phyloP scores from a whole-genome alignment of 1,284 basidiomycete species.

The Naganishia sp. region DNA sequence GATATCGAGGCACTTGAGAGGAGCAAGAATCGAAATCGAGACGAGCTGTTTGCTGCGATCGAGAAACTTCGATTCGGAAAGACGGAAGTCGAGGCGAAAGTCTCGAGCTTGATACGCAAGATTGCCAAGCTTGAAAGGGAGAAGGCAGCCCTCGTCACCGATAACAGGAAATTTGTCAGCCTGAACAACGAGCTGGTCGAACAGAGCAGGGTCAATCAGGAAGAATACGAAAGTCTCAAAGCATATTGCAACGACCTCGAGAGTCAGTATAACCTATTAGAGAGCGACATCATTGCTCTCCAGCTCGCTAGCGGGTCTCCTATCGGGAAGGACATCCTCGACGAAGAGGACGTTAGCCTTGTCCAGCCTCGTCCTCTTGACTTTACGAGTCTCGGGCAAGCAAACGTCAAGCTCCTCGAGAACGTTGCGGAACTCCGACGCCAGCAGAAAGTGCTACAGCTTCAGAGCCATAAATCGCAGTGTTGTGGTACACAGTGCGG shows the following conservation, averaged over 20 bases:
- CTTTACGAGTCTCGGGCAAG: not conserved
- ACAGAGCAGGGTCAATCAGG: not conserved
- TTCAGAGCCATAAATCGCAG: not conserved
- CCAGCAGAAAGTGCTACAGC: not conserved
- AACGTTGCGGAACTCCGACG: not conserved
- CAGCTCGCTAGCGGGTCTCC: not conserved
- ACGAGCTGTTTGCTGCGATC: not conserved
- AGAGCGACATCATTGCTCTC: not conserved
- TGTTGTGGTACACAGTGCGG: not conserved
- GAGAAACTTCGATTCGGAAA: not conserved
- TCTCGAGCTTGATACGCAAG: not conserved
- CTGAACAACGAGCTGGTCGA: not conserved
- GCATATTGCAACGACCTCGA: not conserved
- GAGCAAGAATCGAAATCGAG: not conserved
- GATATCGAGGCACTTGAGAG: not conserved
- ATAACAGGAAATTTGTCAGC: not conserved
- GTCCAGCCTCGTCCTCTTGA: not conserved
- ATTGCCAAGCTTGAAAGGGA: slow-evolving; percentile 1
- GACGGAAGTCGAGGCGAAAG: not conserved
- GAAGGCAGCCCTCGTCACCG: not conserved
- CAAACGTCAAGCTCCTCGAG: not conserved
- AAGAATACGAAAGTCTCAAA: not conserved
- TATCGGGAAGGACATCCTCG: not conserved
- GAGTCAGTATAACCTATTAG: not conserved
- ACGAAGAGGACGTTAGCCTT: not conserved